Base-by-base conservation (phyloP, 305 asterid species). In the Fraxinus ornus region DNA sequence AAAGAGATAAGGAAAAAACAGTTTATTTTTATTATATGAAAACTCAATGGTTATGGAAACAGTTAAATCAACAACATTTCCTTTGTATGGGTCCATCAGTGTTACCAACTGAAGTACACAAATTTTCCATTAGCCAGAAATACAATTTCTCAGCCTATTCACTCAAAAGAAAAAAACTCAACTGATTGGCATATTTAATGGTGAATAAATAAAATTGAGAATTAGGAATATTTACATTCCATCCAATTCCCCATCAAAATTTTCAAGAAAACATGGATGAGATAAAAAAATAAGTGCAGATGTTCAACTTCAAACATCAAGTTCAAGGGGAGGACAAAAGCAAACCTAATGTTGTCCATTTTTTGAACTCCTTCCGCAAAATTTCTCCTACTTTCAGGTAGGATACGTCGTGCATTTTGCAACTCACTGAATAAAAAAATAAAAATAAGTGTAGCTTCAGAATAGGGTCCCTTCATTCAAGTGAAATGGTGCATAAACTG, bases 311-410 rank as follows among this genome's bases (percentile, higher is more conserved):
- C 70, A 80, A 71, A 33, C 21, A 62, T 3, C 68, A 36, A 83
- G 49, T 79, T 35, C 49, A 60, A 77, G 60, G 12, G 41, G 70
- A 86, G 39, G 75, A 83, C 77, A 80, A 74, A 52, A 17, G 7
- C 74, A 80, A 73, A 91, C 97, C 97, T 89, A 91, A 83, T 82
- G 84, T 81, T 75, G 90, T 80, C 97, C 94, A 89, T 87, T 84
- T 94, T 79, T 87, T 93, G 90, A 81, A 85, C 86, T 93, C 95
- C 86, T 93, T 94, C 66, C 5, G 89, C 83, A 90, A 80, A 82
- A 91, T 89, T 77, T 89, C 94, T 85, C 89, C 89, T 86, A 88
- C 87, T 84, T 68, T 86, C 44, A 90, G 84, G 73, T 92, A 92
- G 70, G 92, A 78, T 37, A 89, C 79, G 75, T 86, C 90, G 68